Base-by-base conservation (phyloP, 2,329 filamentous ascomycete genomes). In the Akanthomyces lecanii region DNA sequence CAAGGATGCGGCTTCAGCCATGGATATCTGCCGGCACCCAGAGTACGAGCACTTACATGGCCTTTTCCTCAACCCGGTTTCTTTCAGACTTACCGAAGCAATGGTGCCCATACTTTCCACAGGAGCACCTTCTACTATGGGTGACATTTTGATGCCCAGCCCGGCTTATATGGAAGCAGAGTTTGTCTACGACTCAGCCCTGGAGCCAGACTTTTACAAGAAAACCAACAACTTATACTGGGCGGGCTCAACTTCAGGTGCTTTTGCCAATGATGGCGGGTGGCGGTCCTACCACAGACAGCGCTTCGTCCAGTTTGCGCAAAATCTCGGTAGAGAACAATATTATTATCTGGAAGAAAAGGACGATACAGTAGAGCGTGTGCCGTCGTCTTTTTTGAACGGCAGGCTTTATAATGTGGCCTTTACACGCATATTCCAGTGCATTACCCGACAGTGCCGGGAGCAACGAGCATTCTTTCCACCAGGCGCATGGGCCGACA, bases 191-290 rank as follows among this genome's bases (percentile, higher is more conserved):
- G 69, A 77, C 2, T 67, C 71, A 0, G 36, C 64, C 0, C 53
- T 73, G 2, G 83, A 85, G 63, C 45, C 77, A 0, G 68, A 72
- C 0, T 87, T 83, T 82, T 70, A 79, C 0, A 53, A 73, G 6
- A 87, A 87, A 66, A 66, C 66, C 1, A 78, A 81, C 42, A 78
- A 77, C 2, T 67, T 86, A 0, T 86, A 86, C 69, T 87, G 84
- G 85, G 78, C 79, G 0, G 84, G 84, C 0, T 83, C 80, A 0
- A 84, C 77, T 0, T 85, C 83, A 0, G 84, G 83, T 2, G 82
- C 77, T 0, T 78, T 73, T 45, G 73, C 71, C 0, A 64, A 65
- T 0, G 69, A 72, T 11, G 65, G 70, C 1, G 61, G 69, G 0
- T 84, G 81, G 81, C 66, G 65, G 1, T 56, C 70, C 1, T 78